Conservation (phyloP, 352 stramenopile species). For the Aphanomyces cochlioides region DNA sequence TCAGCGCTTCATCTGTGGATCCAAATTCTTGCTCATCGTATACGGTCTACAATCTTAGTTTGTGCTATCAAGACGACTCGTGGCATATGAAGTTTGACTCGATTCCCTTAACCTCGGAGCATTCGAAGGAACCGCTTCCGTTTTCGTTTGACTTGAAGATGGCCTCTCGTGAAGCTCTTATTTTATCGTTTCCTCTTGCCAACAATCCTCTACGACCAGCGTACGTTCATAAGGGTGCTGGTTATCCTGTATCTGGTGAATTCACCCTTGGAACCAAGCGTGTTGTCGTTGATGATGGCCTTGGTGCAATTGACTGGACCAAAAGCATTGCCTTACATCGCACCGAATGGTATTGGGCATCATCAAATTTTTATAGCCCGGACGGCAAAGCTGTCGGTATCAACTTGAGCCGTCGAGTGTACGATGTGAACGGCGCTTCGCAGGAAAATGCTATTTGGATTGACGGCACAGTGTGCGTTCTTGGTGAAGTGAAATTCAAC, state of each 20-base stretch:
- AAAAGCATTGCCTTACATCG: constrained; percentile 41
- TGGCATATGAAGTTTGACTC: constrained; percentile 35
- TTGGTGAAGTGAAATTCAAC: constrained; percentile 40
- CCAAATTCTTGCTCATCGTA: constrained; percentile 35
- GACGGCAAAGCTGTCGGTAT: constrained; percentile 39
- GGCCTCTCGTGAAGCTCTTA: constrained; percentile 38
- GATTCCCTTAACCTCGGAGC: constrained; percentile 32
- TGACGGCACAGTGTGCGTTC: constrained; percentile 38
- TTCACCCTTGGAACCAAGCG: constrained; percentile 35
- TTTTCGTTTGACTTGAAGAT: constrained; percentile 36
- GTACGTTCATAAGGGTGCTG: constrained; percentile 46
- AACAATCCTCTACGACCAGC: constrained; percentile 44
- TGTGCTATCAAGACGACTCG: constrained; percentile 37
- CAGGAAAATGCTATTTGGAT: constrained; percentile 54
- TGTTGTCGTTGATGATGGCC: constrained; percentile 13
- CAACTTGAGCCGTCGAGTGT: constrained; percentile 47
- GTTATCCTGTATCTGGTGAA: constrained; percentile 34
- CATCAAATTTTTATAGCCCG: constrained; percentile 38
- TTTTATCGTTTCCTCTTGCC: constrained; percentile 41
- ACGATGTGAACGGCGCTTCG: constrained; percentile 49
- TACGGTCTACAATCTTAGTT: neutral
- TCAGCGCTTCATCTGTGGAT: constrained; percentile 45
- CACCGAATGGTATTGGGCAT: constrained; percentile 46
- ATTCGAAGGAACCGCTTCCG: neutral
- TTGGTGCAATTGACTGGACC: constrained; percentile 46